Evolutionary conservation across 805 yeast species (phyloP).

Genomic region (Wickerhamiella nectarea): DNA sequence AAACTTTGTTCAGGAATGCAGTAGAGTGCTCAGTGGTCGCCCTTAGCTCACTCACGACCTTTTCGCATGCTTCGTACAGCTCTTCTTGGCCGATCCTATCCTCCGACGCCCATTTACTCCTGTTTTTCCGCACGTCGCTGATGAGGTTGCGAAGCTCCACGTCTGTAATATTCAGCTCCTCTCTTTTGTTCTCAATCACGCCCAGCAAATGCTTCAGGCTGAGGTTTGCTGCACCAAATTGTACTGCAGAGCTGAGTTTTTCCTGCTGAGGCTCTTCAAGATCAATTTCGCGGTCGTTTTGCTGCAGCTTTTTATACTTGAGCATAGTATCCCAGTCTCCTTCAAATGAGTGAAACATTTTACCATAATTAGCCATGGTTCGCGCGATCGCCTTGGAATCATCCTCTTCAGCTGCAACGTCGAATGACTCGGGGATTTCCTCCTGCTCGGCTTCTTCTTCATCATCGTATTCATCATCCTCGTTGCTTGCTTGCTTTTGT

Average conservation of each 20-base stretch:
- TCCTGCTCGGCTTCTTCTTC: slow-evolving; percentile 28
- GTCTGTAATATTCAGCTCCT: slow-evolving; percentile 59
- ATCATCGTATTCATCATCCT: slow-evolving; percentile 30
- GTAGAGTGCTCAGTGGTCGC: slow-evolving; percentile 94
- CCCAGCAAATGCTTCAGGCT: slow-evolving; percentile 68
- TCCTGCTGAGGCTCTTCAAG: slow-evolving; percentile 18
- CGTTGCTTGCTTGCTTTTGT: slow-evolving; percentile 3
- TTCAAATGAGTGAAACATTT: slow-evolving; percentile 54
- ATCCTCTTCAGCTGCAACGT: slow-evolving; percentile 17
- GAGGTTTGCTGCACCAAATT: slow-evolving; percentile 59
- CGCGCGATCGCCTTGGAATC: slow-evolving; percentile 17
- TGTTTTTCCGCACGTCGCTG: slow-evolving; percentile 82
- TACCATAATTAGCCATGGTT: slow-evolving; percentile 36
- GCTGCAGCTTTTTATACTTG: slow-evolving; percentile 64
- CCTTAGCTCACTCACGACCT: slow-evolving; percentile 78
- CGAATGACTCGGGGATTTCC: slow-evolving; percentile 12
- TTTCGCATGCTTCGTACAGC: slow-evolving; percentile 92
- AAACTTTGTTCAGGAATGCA: slow-evolving; percentile 89
- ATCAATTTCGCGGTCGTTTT: slow-evolving; percentile 56
- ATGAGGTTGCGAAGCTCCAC: slow-evolving; percentile 71
- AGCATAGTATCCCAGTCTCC: slow-evolving; percentile 57
- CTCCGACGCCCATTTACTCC: slow-evolving; percentile 97
- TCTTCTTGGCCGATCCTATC: slow-evolving; percentile 96
- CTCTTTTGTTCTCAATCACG: slow-evolving; percentile 66
- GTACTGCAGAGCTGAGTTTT: slow-evolving; percentile 26